Conservation (phyloP, 257 asterid species). For the Nicotiana undulata region DNA sequence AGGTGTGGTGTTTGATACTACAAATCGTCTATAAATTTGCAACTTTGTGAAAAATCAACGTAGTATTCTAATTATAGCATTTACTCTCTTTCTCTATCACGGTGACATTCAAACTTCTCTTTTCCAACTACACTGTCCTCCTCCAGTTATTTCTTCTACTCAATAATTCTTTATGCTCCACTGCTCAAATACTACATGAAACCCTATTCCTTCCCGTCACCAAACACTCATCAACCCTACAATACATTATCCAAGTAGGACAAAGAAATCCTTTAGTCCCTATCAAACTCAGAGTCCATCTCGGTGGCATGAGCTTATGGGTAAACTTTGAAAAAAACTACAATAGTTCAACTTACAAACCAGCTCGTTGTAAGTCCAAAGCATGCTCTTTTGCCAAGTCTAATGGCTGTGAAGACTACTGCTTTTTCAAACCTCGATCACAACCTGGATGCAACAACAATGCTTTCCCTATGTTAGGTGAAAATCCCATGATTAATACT, state of each 20-base stretch:
- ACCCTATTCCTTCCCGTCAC: conserved; percentile 46
- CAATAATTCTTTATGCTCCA: neutral
- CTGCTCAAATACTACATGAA: neutral
- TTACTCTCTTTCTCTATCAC: neutral
- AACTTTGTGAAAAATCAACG: neutral
- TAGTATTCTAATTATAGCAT: neutral
- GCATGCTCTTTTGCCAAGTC: conserved; percentile 40
- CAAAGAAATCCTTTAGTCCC: conserved; percentile 59
- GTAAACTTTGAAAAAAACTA: conserved; percentile 56
- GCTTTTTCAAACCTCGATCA: conserved; percentile 22
- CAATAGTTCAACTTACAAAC: neutral
- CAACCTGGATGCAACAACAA: conserved; percentile 56
- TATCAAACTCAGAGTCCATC: conserved; percentile 46
- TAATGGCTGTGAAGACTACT: conserved; percentile 36
- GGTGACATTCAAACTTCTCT: neutral
- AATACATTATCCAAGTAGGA: conserved; percentile 38
- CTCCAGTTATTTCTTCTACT: neutral
- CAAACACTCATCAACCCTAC: conserved; percentile 52
- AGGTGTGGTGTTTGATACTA: too few species aligned
- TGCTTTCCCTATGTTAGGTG: conserved; percentile 31
- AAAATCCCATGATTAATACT: conserved; percentile 36
- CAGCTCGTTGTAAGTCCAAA: conserved; percentile 50
- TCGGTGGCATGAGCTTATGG: conserved; percentile 61
- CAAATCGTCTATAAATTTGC: neutral
- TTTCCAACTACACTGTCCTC: neutral